Conservation (phyloP, 2,329 filamentous ascomycete species). For the Coniochaeta sp. region DNA sequence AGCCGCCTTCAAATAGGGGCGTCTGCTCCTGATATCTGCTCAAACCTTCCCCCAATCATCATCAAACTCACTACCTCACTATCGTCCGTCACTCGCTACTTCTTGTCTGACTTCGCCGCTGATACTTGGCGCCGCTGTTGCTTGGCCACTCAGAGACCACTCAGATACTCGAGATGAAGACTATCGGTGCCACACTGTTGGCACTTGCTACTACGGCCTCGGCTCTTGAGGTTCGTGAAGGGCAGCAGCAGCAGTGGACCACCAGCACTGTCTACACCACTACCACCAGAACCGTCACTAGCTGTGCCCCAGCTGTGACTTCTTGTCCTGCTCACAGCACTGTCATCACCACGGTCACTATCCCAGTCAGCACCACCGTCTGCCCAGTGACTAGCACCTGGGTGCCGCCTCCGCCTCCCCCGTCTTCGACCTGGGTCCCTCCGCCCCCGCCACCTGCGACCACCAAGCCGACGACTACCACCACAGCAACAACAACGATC, state of each 20-base stretch:
- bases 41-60: background rate
- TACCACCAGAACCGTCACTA: conserved; percentile 28
- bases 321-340: conserved; percentile 27
- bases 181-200: background rate
- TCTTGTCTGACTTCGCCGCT: background rate
- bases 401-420: background rate
- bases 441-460: conserved; percentile 3
- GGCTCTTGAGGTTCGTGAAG: background rate
- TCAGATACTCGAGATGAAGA: background rate
- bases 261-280: conserved; percentile 34
- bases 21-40: background rate
- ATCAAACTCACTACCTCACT: background rate
- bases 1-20: background rate
- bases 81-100: background rate
- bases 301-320: conserved; percentile 26
- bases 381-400: conserved; percentile 26
- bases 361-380: conserved; percentile 33
- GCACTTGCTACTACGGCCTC: background rate
- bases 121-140: too few species aligned
- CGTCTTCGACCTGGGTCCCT: conserved; percentile 6
- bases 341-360: conserved; percentile 26
- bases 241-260: conserved; percentile 24
- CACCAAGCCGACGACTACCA: background rate
- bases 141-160: background rate
- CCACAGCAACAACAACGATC: background rate